Base-by-base conservation (phyloP, 331 rosid genomes). In the Saraca asoca region DNA sequence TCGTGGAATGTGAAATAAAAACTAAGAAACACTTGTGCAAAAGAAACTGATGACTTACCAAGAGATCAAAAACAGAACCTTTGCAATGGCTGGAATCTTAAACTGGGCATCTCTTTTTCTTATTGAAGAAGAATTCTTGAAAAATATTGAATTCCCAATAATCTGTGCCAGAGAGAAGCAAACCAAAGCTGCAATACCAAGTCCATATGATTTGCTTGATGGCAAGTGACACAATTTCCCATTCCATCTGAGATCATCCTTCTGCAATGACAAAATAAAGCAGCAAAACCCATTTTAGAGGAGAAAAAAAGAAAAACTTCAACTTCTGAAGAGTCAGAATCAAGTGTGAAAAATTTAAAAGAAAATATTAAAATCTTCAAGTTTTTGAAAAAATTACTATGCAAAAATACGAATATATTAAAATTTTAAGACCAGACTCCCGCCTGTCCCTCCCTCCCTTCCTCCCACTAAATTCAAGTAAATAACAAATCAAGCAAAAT, bases 151-250 rank as follows among this genome's bases (percentile, higher is more conserved):
- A 78, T 83, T 90, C 8, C 86, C 95, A 35, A 84, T 51, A 10
- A 83, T 65, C 70, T 89, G 95, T 13, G 96, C 86, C 46, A 79
- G 44, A 76, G 52, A 43, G 37, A 90, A 71, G 68, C 88, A 68
- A 29, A 73, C 60, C 82, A 90, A 71, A 31, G 97, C 89, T 64
- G 82, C 85, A 69, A 90, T 49, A 8, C 98, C 96, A 15, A 82
- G 83, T 61, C 81, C 84, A 72, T 76, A 84, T 71, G 98, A 88
- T 2, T 29, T 76, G 76, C 87, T 93, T 76, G 68, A 78, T 39
- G 98, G 97, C 82, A 93, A 70, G 57, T 70, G 70, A 50, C 98
- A 93, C 6, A 72, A 62, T 24, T 68, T 74, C 29, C 98, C 94
- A 57, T 81, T 68, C 85, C 91, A 72, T 72, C 60, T 86, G 29